Evolutionary conservation across 352 stramenopile species (phyloP), one percentile per base, ranked within the genome.

Genomic region (Elongisporangium anandrum): DNA sequence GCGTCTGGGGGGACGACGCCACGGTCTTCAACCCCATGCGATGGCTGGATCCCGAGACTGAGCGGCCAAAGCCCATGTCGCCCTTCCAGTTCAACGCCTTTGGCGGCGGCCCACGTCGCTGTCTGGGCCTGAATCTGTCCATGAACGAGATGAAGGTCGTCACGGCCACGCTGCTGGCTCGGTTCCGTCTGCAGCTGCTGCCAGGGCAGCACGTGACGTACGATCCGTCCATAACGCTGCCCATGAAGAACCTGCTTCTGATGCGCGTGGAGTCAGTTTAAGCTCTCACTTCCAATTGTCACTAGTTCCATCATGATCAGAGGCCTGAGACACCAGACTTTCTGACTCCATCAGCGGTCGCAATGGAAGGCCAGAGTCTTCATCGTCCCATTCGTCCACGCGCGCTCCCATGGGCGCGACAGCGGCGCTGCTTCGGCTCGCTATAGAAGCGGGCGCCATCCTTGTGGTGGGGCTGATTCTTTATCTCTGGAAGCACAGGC

Each of bases 71-170:
- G 24, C 24, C 24, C 24, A 34, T 34, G 24, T 34, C 24, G 7
- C 24, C 24, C 3, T 34, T 34, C 24, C 24, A 34, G 24, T 34
- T 34, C 24, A 3, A 34, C 24, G 24, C 24, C 24, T 91, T 91
- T 56, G 76, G 77, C 53, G 75, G 65, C 8, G 81, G 81, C 6
- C 72, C 68, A 13, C 65, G 80, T 22, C 60, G 72, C 19, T 91
- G 81, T 54, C 66, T 86, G 38, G 81, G 81, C 15, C 69, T 62
- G 19, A 69, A 66, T 24, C 26, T 91, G 21, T 77, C 81, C 3
- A 66, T 77, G 52, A 59, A 87, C 23, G 74, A 90, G 59, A 77
- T 87, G 50, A 87, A 88, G 57, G 69, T 85, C 49, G 63, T 77
- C 26, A 64, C 82, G 21, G 72, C 74, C 16, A 75, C 66, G 29